A percentile compares a stretch with the other conserved stretches of the same genome.
Conservation (phyloP, 768 basidiomycete species). For the Cystofilobasidium ferigula region DNA sequence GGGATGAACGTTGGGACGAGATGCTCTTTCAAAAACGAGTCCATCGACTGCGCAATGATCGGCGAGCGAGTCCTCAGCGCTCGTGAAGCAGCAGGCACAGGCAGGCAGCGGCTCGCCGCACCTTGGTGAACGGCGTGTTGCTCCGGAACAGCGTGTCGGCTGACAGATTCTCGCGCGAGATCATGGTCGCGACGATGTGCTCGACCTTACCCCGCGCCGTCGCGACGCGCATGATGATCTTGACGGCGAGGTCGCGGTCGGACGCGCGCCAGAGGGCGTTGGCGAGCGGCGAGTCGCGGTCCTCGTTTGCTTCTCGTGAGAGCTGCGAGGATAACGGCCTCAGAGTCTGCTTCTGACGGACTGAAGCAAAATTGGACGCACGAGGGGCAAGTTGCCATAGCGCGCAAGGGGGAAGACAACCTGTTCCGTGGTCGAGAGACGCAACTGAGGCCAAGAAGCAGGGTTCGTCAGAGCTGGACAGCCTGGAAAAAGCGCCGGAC, state of each 20-base stretch:
- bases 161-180: conserved; percentile 41
- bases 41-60: conserved; percentile 67
- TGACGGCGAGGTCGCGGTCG: conserved; percentile 46
- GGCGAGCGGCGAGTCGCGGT: conserved; percentile 39
- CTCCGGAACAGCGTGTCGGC: conserved; percentile 48
- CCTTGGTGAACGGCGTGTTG: conserved; percentile 46
- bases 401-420: conserved; percentile 5
- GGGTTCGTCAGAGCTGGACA: background rate
- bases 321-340: background rate
- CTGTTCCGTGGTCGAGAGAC: background rate
- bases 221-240: conserved; percentile 59
- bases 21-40: conserved; percentile 67
- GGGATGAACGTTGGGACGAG: conserved; percentile 66
- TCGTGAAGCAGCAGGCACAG: no score
- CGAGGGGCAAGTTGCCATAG: background rate
- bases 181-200: conserved; percentile 43
- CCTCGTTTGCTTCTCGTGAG: background rate
- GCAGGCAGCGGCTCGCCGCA: no score
- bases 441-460: no score
- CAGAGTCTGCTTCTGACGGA: background rate
- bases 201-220: conserved; percentile 62
- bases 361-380: background rate
- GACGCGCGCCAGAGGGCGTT: conserved; percentile 45
- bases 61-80: no score
- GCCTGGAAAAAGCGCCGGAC: background rate